Conservation (phyloP, 176 grass and related monocot species). For the Panicum miliaceum region DNA sequence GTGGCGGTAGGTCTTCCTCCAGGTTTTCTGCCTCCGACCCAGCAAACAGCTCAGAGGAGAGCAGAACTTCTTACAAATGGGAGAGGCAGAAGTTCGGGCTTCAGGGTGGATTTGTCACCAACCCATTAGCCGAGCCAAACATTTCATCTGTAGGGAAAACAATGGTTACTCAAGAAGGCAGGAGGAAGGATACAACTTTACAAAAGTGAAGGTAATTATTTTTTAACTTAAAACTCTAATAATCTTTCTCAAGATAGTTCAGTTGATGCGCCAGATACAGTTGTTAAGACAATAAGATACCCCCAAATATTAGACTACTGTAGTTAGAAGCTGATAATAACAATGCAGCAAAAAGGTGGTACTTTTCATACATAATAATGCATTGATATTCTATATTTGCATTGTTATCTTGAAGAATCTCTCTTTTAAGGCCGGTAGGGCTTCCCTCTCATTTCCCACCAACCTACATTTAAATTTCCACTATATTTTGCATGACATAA, state of each 20-base stretch:
- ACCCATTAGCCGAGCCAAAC: constrained; percentile 88
- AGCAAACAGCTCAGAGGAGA: constrained; percentile 55
- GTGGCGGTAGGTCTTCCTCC: constrained; percentile 52
- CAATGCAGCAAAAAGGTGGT: constrained; percentile 12
- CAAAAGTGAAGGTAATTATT: constrained; percentile 66
- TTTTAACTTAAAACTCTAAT: constrained; percentile 12
- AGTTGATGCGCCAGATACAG: constrained; percentile 2
- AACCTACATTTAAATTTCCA: constrained; percentile 34
- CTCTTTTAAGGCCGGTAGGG: constrained; percentile 36
- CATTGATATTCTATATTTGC: constrained; percentile 22
- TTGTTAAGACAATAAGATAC: constrained; percentile 29
- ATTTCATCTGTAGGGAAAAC: constrained; percentile 47
- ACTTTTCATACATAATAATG: constrained; percentile 35
- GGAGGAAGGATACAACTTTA: constrained; percentile 46
- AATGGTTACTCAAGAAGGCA: constrained; percentile 47
- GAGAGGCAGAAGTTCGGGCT: constrained; percentile 69
- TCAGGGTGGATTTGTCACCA: constrained; percentile 79
- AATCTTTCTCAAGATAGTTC: not conserved
- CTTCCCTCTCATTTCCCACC: constrained; percentile 51
- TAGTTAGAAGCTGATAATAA: constrained; percentile 23
- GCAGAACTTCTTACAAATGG: constrained; percentile 69
- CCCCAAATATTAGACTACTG: constrained; percentile 6
- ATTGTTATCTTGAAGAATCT: constrained; percentile 28
- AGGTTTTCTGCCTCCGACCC: constrained; percentile 65
- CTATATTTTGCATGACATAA: constrained; percentile 27